Evolutionary conservation across 163 green algal genomes (phyloP).

Genomic region (Trebouxia gelatinosa): DNA sequence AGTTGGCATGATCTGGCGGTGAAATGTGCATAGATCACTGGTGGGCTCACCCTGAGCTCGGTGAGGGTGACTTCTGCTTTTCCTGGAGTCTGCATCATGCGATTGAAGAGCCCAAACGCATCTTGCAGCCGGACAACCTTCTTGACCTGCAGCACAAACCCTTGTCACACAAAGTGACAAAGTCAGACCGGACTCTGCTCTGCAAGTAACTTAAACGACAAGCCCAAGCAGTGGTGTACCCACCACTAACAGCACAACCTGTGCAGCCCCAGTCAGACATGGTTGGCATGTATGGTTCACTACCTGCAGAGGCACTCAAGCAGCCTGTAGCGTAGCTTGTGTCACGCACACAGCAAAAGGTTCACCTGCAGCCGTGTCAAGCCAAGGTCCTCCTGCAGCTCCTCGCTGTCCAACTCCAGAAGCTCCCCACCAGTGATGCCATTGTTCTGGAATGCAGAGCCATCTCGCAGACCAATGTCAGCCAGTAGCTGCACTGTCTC

Average conservation of each 20-base stretch:
- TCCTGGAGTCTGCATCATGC: slow-evolving; percentile 35
- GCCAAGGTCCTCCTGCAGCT: slow-evolving; percentile 41
- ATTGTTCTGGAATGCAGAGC: slow-evolving; percentile 21
- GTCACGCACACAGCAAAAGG: neutral
- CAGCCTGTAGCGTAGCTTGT: neutral
- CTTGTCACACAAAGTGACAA: neutral
- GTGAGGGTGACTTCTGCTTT: slow-evolving; percentile 35
- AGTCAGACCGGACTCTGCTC: neutral
- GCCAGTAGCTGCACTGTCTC: slow-evolving; percentile 32
- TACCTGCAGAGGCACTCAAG: neutral
- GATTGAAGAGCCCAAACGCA: slow-evolving; percentile 36
- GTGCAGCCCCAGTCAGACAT: neutral
- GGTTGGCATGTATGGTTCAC: neutral
- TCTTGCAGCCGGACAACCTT: slow-evolving; percentile 31
- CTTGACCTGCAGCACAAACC: slow-evolving; percentile 26
- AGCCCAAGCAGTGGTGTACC: neutral
- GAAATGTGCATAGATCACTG: too few relatives aligned
- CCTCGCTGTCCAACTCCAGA: slow-evolving; percentile 40
- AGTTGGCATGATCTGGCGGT: too few relatives aligned
- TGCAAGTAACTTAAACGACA: neutral
- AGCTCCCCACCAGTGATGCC: slow-evolving; percentile 38
- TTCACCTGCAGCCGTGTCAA: slow-evolving; percentile 35
- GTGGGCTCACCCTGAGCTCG: slow-evolving; percentile 31
- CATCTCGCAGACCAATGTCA: slow-evolving; percentile 30
- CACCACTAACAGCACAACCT: neutral